phyloP scores from a whole-genome alignment of 1,284 basidiomycete species.

The Fereydounia khargensis region DNA sequence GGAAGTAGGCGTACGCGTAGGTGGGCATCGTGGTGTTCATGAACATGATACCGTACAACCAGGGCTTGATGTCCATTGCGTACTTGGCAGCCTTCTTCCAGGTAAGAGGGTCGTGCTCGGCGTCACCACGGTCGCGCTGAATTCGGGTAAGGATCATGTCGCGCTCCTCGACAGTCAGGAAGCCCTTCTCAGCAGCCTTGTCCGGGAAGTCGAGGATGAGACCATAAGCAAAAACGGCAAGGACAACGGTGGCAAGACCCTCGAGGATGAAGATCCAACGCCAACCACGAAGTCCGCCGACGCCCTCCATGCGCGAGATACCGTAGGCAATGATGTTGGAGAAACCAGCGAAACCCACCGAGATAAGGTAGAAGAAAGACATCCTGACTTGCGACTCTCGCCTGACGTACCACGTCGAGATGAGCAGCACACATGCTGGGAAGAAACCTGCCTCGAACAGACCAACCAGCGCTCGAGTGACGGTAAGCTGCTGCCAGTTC shows the following conservation, averaged over 20 bases:
- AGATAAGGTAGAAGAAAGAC: conserved; percentile 59
- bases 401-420: conserved; percentile 61
- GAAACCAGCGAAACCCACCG: conserved; percentile 58
- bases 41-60: conserved; percentile 60
- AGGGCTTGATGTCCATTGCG: conserved; percentile 59
- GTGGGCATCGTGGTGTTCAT: conserved; percentile 39
- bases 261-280: conserved; percentile 47
- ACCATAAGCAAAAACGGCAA: conserved; percentile 35
- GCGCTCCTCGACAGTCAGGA: conserved; percentile 59
- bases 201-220: conserved; percentile 60
- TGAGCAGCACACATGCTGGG: conserved; percentile 58
- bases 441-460: conserved; percentile 51
- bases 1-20: conserved; percentile 55
- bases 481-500: conserved; percentile 50
- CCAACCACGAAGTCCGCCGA: conserved; percentile 44
- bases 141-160: conserved; percentile 59
- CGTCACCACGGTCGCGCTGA: conserved; percentile 60
- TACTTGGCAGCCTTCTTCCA: conserved; percentile 55
- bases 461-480: conserved; percentile 58
- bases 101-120: conserved; percentile 58
- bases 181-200: conserved; percentile 56
- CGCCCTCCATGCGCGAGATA: conserved; percentile 29
- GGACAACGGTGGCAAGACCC: conserved; percentile 27
- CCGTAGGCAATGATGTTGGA: conserved; percentile 60
- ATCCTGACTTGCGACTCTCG: conserved; percentile 59